Percentiles rank a stretch among this genome's conserved stretches.
phyloP scores from a whole-genome alignment of 2,329 filamentous ascomycete species.

The Cordyceps pruinosa region DNA sequence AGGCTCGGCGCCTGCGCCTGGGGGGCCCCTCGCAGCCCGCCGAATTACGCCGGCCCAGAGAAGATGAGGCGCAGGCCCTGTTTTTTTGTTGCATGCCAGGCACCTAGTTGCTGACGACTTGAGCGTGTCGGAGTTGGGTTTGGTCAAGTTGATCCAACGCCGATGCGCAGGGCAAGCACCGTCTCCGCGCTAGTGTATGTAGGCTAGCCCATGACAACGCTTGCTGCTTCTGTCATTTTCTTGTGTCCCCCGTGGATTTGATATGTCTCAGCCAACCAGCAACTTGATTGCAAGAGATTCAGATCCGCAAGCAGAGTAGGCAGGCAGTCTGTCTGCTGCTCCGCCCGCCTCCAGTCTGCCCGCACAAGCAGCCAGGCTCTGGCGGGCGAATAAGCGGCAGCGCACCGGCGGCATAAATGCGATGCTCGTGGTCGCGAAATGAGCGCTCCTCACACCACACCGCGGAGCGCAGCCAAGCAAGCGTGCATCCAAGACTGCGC shows the following conservation, averaged over 20 bases:
- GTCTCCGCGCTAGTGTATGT: too few relatives aligned
- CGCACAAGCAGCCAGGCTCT: too few relatives aligned
- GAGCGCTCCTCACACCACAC: too few relatives aligned
- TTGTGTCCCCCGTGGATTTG: background rate
- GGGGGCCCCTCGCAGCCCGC: background rate
- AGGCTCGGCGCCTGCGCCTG: too few relatives aligned
- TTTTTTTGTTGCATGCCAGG: too few relatives aligned
- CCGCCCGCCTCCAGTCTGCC: background rate
- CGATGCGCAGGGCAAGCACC: background rate
- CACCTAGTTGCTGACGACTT: too few relatives aligned
- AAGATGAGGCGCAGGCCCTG: too few relatives aligned
- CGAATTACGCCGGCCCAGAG: background rate
- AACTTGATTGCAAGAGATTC: background rate
- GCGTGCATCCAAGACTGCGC: background rate
- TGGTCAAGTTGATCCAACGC: background rate
- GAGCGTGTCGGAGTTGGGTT: too few relatives aligned
- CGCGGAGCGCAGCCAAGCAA: background rate
- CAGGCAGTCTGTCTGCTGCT: too few relatives aligned
- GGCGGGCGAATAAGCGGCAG: too few relatives aligned
- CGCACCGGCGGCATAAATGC: too few relatives aligned
- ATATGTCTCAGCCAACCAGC: background rate
- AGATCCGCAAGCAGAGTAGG: background rate
- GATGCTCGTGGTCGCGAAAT: too few relatives aligned
- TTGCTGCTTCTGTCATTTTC: background rate
- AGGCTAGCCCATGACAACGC: background rate